Conservation (phyloP, 1,284 basidiomycete genomes). For the Leccinum pachyderme region DNA sequence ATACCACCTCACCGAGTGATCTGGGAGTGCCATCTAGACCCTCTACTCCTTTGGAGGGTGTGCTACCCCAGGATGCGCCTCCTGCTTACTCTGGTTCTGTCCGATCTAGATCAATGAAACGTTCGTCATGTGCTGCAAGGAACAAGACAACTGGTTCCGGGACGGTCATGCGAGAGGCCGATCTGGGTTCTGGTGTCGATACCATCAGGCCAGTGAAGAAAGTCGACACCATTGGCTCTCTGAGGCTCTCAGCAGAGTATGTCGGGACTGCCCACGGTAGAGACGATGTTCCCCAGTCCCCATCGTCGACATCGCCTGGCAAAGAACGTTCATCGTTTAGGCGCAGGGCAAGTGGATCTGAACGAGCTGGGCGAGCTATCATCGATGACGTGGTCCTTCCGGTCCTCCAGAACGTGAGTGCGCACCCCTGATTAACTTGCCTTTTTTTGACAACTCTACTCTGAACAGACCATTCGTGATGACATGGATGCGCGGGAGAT, state of each 20-base stretch:
- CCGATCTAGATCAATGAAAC: conserved; percentile 43
- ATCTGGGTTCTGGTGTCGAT: conserved; percentile 81
- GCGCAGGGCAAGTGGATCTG: conserved; percentile 53
- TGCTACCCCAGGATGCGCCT: conserved; percentile 49
- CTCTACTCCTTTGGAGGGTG: conserved; percentile 32
- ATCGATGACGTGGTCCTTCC: conserved; percentile 83
- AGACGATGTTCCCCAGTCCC: conserved; percentile 44
- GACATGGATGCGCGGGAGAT: conserved; percentile 87
- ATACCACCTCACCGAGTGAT: conserved; percentile 37
- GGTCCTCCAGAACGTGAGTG: conserved; percentile 65
- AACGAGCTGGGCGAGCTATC: conserved; percentile 66
- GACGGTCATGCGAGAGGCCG: conserved; percentile 75
- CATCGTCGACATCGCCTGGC: conserved; percentile 46
- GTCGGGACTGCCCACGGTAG: conserved; percentile 66
- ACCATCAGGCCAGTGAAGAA: conserved; percentile 93
- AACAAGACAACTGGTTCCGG: conserved; percentile 63
- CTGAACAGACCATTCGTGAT: conserved; percentile 65
- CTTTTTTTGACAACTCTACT: conserved; percentile 14
- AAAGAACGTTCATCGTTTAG: conserved; percentile 41
- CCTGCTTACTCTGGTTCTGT: conserved; percentile 61
- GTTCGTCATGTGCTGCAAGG: conserved; percentile 74
- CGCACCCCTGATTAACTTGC: not conserved
- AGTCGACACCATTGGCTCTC: conserved; percentile 75
- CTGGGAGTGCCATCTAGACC: conserved; percentile 35
- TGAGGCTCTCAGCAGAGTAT: conserved; percentile 79